Base-by-base conservation (phyloP, 1,284 basidiomycete genomes). In the Heterobasidion parviporum region DNA sequence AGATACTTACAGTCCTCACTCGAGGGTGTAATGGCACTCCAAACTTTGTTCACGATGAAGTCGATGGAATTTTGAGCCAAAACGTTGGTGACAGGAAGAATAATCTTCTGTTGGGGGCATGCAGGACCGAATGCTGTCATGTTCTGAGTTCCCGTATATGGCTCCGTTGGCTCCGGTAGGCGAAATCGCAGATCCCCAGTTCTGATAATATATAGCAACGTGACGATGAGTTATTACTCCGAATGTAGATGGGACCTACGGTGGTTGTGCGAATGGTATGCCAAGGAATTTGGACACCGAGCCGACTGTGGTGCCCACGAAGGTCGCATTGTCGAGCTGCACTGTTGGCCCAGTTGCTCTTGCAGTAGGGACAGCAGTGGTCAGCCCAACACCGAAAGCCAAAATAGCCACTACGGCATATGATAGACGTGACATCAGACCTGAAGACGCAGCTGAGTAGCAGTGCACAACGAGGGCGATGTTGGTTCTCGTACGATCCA, bases 91-190 rank as follows among this genome's bases (percentile, higher is more conserved):
- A 16, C 12, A 56, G 51, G 54, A 32, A 65, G 9, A 9, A 14
- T 34, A 50, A 63, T 8, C 4, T 54, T 51, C 53, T 71, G 71
- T 58, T 75, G 75, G 16, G 68, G 68, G 56, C 75, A 77, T 0
- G 69, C 60, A 2, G 65, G 59, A 14, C 72, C 71, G 48, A 63
- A 74, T 0, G 53, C 49, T 1, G 60, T 65, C 10, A 64, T 71
- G 3, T 54, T 57, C 45, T 72, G 63, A 8, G 57, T 60, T 8
- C 67, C 64, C 3, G 57, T 65, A 56, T 74, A 74, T 0, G 67
- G 60, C 7, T 62, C 61, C 18, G 66, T 62, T 2, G 69, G 8
- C 32, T 68, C 65, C 1, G 75, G 75, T 1, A 68, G 46, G 33
- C 64, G 65, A 56, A 76, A 72, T 6, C 76, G 69, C 15, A 62